Conservation (phyloP, 768 basidiomycete genomes). For the Suillus lakei region DNA sequence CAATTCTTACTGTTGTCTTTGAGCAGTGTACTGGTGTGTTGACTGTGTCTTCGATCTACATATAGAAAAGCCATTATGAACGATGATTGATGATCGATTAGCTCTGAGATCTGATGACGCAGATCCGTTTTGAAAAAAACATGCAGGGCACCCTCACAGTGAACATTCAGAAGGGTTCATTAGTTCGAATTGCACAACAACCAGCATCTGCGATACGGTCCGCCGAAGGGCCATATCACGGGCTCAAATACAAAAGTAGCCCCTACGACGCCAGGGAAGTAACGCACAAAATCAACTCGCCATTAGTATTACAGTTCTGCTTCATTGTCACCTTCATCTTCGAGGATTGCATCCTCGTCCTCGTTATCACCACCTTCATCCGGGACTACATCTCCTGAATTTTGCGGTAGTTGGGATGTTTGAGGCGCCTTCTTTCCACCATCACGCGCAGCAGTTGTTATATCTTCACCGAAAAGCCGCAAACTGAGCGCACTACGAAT, state of each 20-base stretch:
- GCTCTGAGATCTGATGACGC: neutral
- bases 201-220: neutral
- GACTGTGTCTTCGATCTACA: neutral
- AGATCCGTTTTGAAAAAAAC: neutral
- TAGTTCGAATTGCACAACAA: neutral
- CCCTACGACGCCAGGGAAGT: neutral
- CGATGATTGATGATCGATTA: too few relatives aligned
- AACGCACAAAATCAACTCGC: neutral
- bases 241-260: neutral
- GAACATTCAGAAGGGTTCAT: neutral
- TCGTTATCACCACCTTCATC: conserved; percentile 7
- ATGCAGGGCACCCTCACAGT: neutral
- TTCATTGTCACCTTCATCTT: conserved; percentile 10
- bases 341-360: conserved; percentile 10
- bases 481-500: conserved; percentile 77
- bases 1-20: too few relatives aligned
- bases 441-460: conserved; percentile 57
- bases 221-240: neutral
- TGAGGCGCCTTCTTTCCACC: conserved; percentile 30
- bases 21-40: neutral
- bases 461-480: conserved; percentile 81
- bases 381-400: neutral
- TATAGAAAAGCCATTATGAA: neutral
- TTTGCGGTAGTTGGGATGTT: neutral
- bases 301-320: conserved; percentile 18